Conservation (phyloP, 352 stramenopile species). For the Pythium phragmitis region DNA sequence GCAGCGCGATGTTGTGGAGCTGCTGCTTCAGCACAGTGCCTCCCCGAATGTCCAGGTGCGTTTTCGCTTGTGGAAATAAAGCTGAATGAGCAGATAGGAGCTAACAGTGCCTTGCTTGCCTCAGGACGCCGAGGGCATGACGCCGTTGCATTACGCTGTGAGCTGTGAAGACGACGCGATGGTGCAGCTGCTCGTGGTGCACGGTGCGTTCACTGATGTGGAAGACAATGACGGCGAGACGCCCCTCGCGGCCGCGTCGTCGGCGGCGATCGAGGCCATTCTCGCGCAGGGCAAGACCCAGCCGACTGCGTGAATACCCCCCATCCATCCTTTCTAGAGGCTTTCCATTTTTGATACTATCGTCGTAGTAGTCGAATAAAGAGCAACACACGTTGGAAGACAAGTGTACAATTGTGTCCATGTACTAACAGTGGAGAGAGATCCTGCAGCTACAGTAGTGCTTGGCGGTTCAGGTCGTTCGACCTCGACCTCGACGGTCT, state of each 20-base stretch:
- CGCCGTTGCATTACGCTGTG: slow-evolving; percentile 71
- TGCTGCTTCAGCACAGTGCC: slow-evolving; percentile 52
- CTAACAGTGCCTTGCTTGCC: not conserved
- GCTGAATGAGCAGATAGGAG: not conserved
- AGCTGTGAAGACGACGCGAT: slow-evolving; percentile 74
- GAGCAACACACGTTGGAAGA: too few species aligned
- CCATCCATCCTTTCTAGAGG: too few species aligned
- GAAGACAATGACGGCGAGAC: slow-evolving; percentile 73
- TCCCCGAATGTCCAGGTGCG: slow-evolving; percentile 60
- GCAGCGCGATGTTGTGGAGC: slow-evolving; percentile 47
- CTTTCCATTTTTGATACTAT: too few species aligned
- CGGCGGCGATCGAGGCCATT: slow-evolving; percentile 42
- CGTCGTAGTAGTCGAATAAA: too few species aligned
- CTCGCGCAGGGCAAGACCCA: slow-evolving; percentile 28
- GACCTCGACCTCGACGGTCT: too few species aligned
- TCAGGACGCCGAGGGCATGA: slow-evolving; percentile 79
- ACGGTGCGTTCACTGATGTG: slow-evolving; percentile 60
- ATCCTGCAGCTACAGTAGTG: too few species aligned
- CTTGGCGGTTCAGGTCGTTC: too few species aligned
- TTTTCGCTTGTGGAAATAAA: not conserved
- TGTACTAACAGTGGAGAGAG: too few species aligned
- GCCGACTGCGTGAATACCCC: not conserved
- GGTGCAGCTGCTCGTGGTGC: slow-evolving; percentile 54
- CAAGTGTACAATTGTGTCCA: too few species aligned
- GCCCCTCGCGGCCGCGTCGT: slow-evolving; percentile 43